Conservation (phyloP, 176 grass and related monocot species). For the Tuctoria greenei region DNA sequence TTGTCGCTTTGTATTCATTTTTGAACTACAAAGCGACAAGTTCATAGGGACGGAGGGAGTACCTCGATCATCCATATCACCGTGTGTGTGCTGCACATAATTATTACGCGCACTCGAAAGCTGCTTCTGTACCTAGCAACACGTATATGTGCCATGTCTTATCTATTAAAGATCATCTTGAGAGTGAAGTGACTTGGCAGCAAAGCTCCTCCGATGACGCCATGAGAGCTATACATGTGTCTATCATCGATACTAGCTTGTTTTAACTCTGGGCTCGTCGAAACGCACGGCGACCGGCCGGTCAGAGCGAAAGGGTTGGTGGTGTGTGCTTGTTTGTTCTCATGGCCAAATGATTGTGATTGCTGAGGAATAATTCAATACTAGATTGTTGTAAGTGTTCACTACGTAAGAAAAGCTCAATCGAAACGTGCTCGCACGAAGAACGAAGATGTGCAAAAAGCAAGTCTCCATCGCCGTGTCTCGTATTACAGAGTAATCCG, state of each 20-base stretch:
- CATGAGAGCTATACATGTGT: conserved; percentile 30
- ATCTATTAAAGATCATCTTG: conserved; percentile 37
- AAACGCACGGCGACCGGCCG: not conserved
- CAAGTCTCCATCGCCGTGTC: no score
- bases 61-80: not conserved
- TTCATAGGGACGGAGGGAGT: no score
- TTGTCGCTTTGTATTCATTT: no score
- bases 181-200: conserved; percentile 51
- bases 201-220: conserved; percentile 32
- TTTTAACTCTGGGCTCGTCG: conserved; percentile 19
- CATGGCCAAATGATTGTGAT: conserved; percentile 31
- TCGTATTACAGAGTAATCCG: no score
- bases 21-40: no score
- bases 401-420: no score
- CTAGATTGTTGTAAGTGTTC: conserved; percentile 39
- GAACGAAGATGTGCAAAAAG: no score
- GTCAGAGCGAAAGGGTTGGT: conserved; percentile 4
- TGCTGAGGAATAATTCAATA: conserved; percentile 15
- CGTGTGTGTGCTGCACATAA: not conserved
- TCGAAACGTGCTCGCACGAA: no score
- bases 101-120: conserved; percentile 38
- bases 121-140: not conserved
- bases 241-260: not conserved
- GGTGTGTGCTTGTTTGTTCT: conserved; percentile 9
- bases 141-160: not conserved